Base-by-base conservation (phyloP, 192 early-diverging fungal genomes). In the Chytriomyces confervae region DNA sequence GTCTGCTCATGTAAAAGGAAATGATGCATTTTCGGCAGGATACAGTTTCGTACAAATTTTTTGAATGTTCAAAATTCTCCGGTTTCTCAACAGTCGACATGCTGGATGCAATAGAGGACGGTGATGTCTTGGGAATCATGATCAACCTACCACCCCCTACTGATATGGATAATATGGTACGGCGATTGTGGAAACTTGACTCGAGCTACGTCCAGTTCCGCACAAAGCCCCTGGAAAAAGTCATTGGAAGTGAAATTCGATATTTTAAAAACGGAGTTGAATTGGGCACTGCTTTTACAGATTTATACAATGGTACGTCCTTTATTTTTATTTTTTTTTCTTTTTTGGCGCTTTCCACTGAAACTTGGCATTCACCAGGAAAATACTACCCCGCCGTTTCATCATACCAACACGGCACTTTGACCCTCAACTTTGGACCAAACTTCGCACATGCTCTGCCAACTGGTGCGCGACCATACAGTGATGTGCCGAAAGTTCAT, bases 301-400 rank as follows among this genome's bases (percentile, higher is more conserved):
- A 91, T 61, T 83, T 93, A 7, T 86, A 89, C 50, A 79, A 85
- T 23, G 91, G 92, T 83, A 27, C 46, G 68, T 49, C 20, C 13
- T 74, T 46, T 67, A 3, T 46, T 16, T 62, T 57, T 45, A 48
- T 80, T 27, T 63, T 57, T 20, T 29, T 20, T 46, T 36, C 4
- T 66, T 73, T 69, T 67, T 48, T 46, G 10, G 29, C 3, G 29
- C 23, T 20, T 45, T 71, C 18, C 65, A 1, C 48, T 51, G 16
- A 13, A 36, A 62, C 7, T 48, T 46, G 6, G 2, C 20, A 6
- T 62, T 13, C 43, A 5, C n/a, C 72, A 82, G 86, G 88, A 27
- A 94, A 94, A 81, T 94, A 94, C 83, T 86, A 94, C 62, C 89
- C 92, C 23, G 91, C 93, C 0, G 85, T 94, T 11, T 92, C 93